Percentiles rank a stretch among this genome's conserved stretches.
Evolutionary conservation across 2,329 filamentous ascomycete species (phyloP).

Genomic region (Tolypocladium tropicale): DNA sequence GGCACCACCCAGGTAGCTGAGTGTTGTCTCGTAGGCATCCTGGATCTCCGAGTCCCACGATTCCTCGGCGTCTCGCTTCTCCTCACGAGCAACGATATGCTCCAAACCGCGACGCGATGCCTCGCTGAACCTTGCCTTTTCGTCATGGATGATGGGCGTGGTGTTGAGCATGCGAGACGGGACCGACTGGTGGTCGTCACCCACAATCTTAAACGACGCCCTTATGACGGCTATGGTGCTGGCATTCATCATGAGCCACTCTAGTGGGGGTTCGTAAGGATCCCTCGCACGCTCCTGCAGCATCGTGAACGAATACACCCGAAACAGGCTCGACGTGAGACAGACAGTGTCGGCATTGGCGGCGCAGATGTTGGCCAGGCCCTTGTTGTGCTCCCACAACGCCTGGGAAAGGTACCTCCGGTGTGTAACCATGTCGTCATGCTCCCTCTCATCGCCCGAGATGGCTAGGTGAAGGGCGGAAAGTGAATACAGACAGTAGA

Average conservation of each 20-base stretch:
- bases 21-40: slow-evolving; percentile 9
- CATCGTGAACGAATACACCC: slow-evolving; percentile 8
- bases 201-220: slow-evolving; percentile 3
- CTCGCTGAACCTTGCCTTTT: slow-evolving; percentile 3
- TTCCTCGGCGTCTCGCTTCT: slow-evolving; percentile 5
- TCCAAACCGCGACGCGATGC: slow-evolving; percentile 4
- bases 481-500: slow-evolving; percentile 9
- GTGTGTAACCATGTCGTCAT: slow-evolving; percentile 4
- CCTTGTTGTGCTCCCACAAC: slow-evolving; percentile 8
- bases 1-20: slow-evolving; percentile 9
- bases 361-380: slow-evolving; percentile 2
- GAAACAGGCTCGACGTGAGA: slow-evolving; percentile 7
- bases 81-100: slow-evolving; percentile 1
- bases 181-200: slow-evolving; percentile 1
- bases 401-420: slow-evolving; percentile 9
- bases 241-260: slow-evolving; percentile 10
- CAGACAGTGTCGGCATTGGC: slow-evolving; percentile 6
- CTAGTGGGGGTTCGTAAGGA: slow-evolving; percentile 8
- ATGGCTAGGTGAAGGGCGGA: slow-evolving; percentile 7
- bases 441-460: slow-evolving; percentile 2
- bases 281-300: slow-evolving; percentile 5
- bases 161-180: slow-evolving; percentile 3
- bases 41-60: slow-evolving; percentile 8
- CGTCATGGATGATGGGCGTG: slow-evolving; percentile 6
- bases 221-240: slow-evolving; percentile 5